Evolutionary conservation across 2,329 filamentous ascomycete genomes (phyloP).

Genomic region (Helotiales sp.): DNA sequence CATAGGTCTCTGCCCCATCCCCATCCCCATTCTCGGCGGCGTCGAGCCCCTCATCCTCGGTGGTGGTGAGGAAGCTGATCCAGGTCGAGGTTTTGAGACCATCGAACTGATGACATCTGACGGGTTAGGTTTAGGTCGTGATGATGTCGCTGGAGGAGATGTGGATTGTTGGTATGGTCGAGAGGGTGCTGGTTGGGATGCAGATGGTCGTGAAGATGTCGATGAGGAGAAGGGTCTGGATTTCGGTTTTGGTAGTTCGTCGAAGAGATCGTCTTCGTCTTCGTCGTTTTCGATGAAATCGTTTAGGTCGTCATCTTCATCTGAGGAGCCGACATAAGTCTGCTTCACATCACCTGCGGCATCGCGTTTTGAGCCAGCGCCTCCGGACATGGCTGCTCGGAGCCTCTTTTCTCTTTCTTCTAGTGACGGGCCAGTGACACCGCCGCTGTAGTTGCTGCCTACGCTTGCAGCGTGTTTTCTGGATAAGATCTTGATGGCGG

Average conservation of each 20-base stretch:
- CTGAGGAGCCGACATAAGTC: conserved; percentile 35
- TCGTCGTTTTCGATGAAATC: conserved; percentile 27
- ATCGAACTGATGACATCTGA: conserved; percentile 22
- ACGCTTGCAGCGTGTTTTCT: neutral
- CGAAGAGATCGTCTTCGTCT: conserved; percentile 32
- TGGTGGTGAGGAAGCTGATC: conserved; percentile 8
- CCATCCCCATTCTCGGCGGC: conserved; percentile 13
- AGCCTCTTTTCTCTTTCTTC: conserved; percentile 47
- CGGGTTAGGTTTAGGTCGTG: conserved; percentile 17
- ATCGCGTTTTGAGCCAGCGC: conserved; percentile 7
- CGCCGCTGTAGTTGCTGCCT: conserved; percentile 29
- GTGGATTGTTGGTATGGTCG: conserved; percentile 5
- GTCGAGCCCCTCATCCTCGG: conserved; percentile 12
- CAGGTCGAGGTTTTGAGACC: conserved; percentile 18
- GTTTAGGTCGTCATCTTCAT: conserved; percentile 35
- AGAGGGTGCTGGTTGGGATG: neutral
- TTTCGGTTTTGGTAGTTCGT: conserved; percentile 23
- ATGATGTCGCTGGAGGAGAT: conserved; percentile 1
- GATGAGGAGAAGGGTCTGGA: conserved; percentile 10
- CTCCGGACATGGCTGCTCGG: conserved; percentile 33
- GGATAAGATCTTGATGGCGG: conserved; percentile 44
- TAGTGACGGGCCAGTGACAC: conserved; percentile 33
- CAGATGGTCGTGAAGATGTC: conserved; percentile 9
- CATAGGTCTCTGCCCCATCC: conserved; percentile 26
- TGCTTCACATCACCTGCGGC: conserved; percentile 12